Base-by-base conservation (phyloP, 192 early-diverging fungal species). In the Ramicandelaber brevisporus region DNA sequence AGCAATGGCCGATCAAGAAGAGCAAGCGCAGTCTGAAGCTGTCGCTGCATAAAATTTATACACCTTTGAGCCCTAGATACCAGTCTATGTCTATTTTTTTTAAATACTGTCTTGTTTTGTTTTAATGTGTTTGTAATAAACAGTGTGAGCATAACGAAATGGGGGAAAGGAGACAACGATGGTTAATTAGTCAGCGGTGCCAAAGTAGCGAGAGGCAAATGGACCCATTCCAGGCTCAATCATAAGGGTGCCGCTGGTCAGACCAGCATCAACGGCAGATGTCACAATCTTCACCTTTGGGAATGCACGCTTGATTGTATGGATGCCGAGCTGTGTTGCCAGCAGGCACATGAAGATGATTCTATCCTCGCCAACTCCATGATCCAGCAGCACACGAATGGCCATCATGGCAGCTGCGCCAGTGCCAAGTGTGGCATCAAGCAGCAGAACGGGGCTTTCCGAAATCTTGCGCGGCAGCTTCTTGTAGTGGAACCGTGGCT, bases 371-470 rank as follows among this genome's bases (percentile, higher is more conserved):
- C 65, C 68, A 3, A 89, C 74, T 35, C 74, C 67, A 36, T 96
- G 83, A 51, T 96, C 89, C 4, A 84, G 44, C 31, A 90, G 57
- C 18, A 90, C 80, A 20, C 84, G 68, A 21, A 96, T 78, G 9
- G 89, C 86, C 89, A 96, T 96, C 56, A 96, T 39, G 2, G 82
- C 86, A 4, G 80, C 79, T 3, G 86, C 86, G 18, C 89, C 89
- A 5, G 82, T 87, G 2, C 76, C 76, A 8, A 86, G 63, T 21
- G 76, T 73, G n/a, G 82, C 73, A 50, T 96, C 85, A 56, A 71
- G 71, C 23, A 89, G 48, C 23, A 89, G 35, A 2, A 85, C 72
- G 17, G 64, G 53, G 28, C 55, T 57, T 15, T 62, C 21, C 4
- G 41, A 29, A 15, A 84, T 67, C 17, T 70, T 53, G 1, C 48